These are phyloP conservation scores for Nemophila menziesii DNA, from an alignment of 257 asterid genomes.

Conservation along the genomic window DNA sequence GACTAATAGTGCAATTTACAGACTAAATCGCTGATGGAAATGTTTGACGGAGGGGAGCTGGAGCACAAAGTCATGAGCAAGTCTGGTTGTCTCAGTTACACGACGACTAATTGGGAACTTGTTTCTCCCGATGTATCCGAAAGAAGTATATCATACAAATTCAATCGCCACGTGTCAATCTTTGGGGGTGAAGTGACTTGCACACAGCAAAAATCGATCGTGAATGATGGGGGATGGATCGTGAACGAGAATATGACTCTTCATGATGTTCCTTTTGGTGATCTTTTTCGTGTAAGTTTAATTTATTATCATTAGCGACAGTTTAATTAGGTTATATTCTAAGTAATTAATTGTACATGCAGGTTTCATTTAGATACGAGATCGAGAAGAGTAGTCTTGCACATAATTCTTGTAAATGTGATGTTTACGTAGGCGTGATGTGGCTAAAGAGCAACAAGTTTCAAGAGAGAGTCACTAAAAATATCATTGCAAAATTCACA, in stretches of 20 bases:
- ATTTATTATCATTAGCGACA: background rate
- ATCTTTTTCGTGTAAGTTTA: conserved; percentile 58
- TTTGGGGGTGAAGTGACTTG: conserved; percentile 77
- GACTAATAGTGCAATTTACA: conserved; percentile 18
- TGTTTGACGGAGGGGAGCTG: conserved; percentile 73
- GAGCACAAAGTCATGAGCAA: conserved; percentile 70
- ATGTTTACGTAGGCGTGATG: conserved; percentile 47
- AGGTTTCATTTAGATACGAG: conserved; percentile 59
- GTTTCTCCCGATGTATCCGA: conserved; percentile 29
- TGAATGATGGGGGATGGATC: conserved; percentile 43
- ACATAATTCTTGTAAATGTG: conserved; percentile 43
- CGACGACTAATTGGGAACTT: conserved; percentile 49
- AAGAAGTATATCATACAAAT: conserved; percentile 52
- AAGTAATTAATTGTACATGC: conserved; percentile 4
- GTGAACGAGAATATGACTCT: conserved; percentile 60
- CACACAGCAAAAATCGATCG: conserved; percentile 46
- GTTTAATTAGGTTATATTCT: too few species aligned
- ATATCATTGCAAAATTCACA: conserved; percentile 40
- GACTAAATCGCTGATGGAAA: conserved; percentile 50
- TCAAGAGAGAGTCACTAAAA: conserved; percentile 53
- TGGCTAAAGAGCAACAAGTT: conserved; percentile 63
- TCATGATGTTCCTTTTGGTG: conserved; percentile 53
- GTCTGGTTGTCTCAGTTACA: conserved; percentile 64
- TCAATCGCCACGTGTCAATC: conserved; percentile 51
- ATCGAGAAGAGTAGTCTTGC: conserved; percentile 32